These are phyloP conservation scores for Mortierella claussenii DNA, from an alignment of 192 early-diverging fungal genomes.

Conservation along the genomic window DNA sequence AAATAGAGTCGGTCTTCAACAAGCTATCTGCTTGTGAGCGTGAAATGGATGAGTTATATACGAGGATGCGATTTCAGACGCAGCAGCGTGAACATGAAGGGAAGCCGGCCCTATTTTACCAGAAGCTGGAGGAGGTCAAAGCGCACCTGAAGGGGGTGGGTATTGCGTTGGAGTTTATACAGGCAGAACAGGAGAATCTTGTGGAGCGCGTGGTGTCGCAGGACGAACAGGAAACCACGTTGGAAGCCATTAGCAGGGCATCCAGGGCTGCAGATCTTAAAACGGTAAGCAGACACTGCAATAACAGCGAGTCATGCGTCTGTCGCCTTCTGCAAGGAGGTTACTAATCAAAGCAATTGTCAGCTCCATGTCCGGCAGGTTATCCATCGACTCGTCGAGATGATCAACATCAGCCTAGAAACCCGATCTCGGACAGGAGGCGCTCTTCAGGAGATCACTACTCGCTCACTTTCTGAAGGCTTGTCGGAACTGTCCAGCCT, in stretches of 20 bases:
- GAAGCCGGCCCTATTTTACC: constrained; percentile 3
- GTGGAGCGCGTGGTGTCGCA: constrained; percentile 29
- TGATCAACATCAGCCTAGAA: constrained; percentile 4
- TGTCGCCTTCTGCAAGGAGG: no score
- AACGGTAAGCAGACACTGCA: constrained; percentile 21
- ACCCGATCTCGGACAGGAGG: constrained; percentile 1
- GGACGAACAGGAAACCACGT: constrained; percentile 11
- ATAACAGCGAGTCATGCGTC: no score
- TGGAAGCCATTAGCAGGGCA: constrained; percentile 20
- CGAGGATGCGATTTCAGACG: constrained; percentile 18
- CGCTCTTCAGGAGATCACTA: no score
- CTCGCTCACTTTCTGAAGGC: constrained; percentile 4
- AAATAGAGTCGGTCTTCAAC: constrained; percentile 22
- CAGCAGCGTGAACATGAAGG: constrained; percentile 22
- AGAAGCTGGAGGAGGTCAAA: constrained; percentile 43
- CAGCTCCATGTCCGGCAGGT: neutral
- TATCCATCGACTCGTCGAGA: constrained; percentile 5
- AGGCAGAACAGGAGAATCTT: constrained; percentile 40
- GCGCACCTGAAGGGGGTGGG: constrained; percentile 19
- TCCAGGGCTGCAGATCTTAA: constrained; percentile 22
- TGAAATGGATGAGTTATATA: constrained; percentile 21
- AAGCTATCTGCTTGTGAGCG: constrained; percentile 16
- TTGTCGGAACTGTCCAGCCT: constrained; percentile 13
- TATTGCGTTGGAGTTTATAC: constrained; percentile 39
- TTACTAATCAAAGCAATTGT: no score